Conservation (phyloP, 441 rosid species). For the Brassica balearica region DNA sequence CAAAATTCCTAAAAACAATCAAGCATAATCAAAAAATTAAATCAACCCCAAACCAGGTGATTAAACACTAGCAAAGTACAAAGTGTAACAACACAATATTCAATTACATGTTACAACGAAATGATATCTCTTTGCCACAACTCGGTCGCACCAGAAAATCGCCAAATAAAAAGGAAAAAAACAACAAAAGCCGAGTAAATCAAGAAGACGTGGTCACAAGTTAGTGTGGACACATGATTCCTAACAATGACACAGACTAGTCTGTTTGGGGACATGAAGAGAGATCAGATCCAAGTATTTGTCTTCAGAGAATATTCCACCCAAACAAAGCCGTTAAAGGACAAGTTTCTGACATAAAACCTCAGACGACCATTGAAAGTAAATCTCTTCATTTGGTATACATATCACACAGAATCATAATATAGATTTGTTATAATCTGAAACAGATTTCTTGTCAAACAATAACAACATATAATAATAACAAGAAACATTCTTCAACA, state of each 20-base stretch:
- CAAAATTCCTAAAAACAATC: neutral
- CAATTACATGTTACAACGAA: neutral
- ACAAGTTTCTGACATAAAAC: slow-evolving; percentile 1
- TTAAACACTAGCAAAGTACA: neutral
- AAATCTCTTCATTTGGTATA: neutral
- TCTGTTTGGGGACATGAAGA: slow-evolving; percentile 30
- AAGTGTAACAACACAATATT: neutral
- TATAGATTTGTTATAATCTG: neutral
- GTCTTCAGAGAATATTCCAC: slow-evolving; percentile 14
- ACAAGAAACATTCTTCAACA: slow-evolving; percentile 10
- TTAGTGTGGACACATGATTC: neutral
- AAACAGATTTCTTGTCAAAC: slow-evolving; percentile 3
- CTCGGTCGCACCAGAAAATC: neutral
- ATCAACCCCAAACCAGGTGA: neutral
- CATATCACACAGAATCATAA: neutral
- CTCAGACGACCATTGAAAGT: neutral
- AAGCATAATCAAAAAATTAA: neutral
- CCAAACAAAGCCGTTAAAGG: slow-evolving; percentile 11
- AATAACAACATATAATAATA: neutral
- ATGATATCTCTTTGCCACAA: neutral
- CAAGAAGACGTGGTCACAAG: neutral
- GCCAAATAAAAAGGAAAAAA: neutral
- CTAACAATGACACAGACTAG: neutral
- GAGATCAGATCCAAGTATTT: slow-evolving; percentile 4
- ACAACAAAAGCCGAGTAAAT: neutral